These are phyloP conservation scores for Debaryomyces hansenii DNA, from an alignment of 805 yeast species.

Conservation along the genomic window DNA sequence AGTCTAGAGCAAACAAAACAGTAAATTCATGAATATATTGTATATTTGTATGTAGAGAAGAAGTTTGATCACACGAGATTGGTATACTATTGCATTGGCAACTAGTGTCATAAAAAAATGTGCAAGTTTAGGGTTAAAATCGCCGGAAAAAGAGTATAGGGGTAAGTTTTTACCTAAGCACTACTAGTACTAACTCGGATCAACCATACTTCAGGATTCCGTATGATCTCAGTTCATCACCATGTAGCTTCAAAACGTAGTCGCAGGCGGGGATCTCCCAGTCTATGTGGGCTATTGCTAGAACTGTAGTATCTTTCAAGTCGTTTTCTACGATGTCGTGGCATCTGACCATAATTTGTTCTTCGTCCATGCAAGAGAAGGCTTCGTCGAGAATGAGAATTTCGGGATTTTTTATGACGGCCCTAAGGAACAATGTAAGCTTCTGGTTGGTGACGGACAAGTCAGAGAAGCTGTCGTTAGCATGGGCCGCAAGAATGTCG, in stretches of 20 bases:
- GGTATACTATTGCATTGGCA: no score
- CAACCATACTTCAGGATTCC: conserved; percentile 13
- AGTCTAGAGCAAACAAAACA: no score
- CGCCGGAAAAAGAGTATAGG: not conserved
- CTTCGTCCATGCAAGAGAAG: conserved; percentile 82
- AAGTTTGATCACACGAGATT: no score
- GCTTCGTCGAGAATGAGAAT: conserved; percentile 89
- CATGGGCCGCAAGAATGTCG: conserved; percentile 30
- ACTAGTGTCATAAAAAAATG: no score
- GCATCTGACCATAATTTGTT: conserved; percentile 32
- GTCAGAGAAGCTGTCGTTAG: conserved; percentile 48
- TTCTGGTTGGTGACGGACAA: conserved; percentile 76
- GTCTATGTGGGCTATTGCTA: conserved; percentile 80
- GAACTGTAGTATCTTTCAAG: conserved; percentile 54
- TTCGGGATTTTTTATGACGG: conserved; percentile 75
- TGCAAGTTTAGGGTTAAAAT: no score
- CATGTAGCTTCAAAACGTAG: conserved; percentile 29
- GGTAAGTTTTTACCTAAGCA: not conserved
- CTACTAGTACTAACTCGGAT: not conserved
- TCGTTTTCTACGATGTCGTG: conserved; percentile 25
- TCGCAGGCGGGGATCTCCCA: conserved; percentile 79
- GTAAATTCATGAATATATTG: no score
- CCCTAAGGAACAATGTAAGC: conserved; percentile 69
- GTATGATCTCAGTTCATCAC: conserved; percentile 27
- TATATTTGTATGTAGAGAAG: no score